These are phyloP conservation scores for Naganishia albida DNA, from an alignment of 1,284 basidiomycete species.

Conservation along the genomic window DNA sequence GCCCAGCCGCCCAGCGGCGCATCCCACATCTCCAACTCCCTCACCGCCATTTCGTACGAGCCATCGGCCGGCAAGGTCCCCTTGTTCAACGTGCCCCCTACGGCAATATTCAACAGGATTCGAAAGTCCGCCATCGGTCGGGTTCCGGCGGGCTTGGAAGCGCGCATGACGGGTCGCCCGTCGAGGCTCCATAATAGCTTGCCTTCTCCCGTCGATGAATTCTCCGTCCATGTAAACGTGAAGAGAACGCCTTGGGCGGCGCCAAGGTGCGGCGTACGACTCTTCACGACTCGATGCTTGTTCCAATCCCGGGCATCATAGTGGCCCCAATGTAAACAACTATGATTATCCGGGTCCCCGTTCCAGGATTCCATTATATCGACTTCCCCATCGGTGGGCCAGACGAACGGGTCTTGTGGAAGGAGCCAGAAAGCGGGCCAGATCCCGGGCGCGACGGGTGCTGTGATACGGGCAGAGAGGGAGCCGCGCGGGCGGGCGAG, in stretches of 20 bases:
- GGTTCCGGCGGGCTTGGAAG: conserved; percentile 16
- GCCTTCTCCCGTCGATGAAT: conserved; percentile 11
- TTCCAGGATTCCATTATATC: conserved; percentile 33
- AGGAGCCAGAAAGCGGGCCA: conserved; percentile 34
- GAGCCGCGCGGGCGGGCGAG: conserved; percentile 14
- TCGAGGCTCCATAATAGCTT: conserved; percentile 30
- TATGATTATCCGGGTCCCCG: conserved; percentile 22
- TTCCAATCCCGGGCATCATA: conserved; percentile 25
- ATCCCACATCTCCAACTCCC: conserved; percentile 21
- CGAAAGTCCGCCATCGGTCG: conserved; percentile 29
- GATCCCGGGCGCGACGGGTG: conserved; percentile 25
- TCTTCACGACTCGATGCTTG: conserved; percentile 30
- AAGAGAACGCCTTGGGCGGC: conserved; percentile 5
- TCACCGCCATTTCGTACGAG: conserved; percentile 22
- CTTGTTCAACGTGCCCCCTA: conserved; percentile 29
- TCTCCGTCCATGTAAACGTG: conserved; percentile 24
- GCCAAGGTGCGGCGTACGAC: neutral
- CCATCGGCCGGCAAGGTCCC: conserved; percentile 26
- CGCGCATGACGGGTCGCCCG: conserved; percentile 23
- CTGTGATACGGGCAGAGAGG: conserved; percentile 25
- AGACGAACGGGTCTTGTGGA: conserved; percentile 25
- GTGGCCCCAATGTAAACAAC: conserved; percentile 31
- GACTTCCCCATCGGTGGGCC: conserved; percentile 29
- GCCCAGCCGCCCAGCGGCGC: conserved; percentile 15
- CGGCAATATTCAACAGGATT: conserved; percentile 29